Percentiles rank a stretch among this genome's conserved stretches.
phyloP scores from a whole-genome alignment of 306 rosid species.

The Trifolium pratense region DNA sequence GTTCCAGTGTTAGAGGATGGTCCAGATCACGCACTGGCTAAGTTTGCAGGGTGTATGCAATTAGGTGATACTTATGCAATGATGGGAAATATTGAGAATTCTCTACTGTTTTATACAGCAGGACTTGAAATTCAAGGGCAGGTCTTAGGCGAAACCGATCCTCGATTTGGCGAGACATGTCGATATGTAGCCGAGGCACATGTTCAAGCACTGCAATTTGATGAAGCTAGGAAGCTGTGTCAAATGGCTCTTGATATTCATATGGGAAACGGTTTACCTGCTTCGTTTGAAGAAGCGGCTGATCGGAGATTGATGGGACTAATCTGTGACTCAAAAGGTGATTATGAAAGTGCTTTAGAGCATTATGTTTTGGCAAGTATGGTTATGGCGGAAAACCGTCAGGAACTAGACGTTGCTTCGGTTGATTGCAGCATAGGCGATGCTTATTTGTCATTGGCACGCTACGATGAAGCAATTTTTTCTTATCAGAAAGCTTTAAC shows the following conservation, averaged over 20 bases:
- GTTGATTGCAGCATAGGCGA: conserved; percentile 88
- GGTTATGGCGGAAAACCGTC: conserved; percentile 74
- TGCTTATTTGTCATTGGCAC: conserved; percentile 68
- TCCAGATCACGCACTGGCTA: conserved; percentile 71
- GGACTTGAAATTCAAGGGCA: conserved; percentile 83
- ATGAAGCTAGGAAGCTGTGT: conserved; percentile 83
- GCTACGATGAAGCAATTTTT: conserved; percentile 78
- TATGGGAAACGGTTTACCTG: conserved; percentile 57
- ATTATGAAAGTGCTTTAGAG: conserved; percentile 80
- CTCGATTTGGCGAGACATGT: conserved; percentile 73
- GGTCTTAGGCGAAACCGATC: conserved; percentile 74
- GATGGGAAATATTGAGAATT: conserved; percentile 85
- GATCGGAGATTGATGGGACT: conserved; percentile 90
- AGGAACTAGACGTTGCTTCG: conserved; percentile 66
- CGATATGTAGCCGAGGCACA: conserved; percentile 88
- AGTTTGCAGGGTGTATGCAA: conserved; percentile 95
- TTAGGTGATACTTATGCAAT: conserved; percentile 86
- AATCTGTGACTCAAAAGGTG: conserved; percentile 82
- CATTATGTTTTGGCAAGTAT: conserved; percentile 82
- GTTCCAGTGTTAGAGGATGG: conserved; percentile 79
- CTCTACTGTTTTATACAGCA: conserved; percentile 69
- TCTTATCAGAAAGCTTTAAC: conserved; percentile 79
- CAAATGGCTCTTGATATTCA: conserved; percentile 77
- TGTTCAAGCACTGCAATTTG: conserved; percentile 82
- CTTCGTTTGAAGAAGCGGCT: conserved; percentile 79